A percentile compares a stretch with the other conserved stretches of the same genome.
phyloP scores from a whole-genome alignment of 2,329 filamentous ascomycete species.

The Xylogone sp. region DNA sequence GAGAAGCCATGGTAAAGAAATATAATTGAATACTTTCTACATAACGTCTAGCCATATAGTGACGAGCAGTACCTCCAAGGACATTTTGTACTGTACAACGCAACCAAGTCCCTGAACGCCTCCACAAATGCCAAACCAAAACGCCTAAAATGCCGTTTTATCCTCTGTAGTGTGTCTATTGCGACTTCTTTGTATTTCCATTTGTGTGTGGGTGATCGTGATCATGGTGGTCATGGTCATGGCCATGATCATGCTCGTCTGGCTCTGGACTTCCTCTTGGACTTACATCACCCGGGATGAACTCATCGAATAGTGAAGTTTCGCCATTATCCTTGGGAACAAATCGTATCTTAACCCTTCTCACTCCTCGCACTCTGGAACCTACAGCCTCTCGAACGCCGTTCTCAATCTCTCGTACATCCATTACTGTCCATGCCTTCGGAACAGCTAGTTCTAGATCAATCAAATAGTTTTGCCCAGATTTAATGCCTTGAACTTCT shows the following conservation, averaged over 20 bases:
- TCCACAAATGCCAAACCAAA: constrained; percentile 6
- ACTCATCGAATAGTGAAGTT: constrained; percentile 70
- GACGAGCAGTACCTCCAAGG: neutral
- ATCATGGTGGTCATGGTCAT: constrained; percentile 24
- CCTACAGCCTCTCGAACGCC: constrained; percentile 70
- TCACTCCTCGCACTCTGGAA: constrained; percentile 75
- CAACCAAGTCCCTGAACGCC: neutral
- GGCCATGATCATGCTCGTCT: constrained; percentile 41
- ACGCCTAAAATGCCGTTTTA: constrained; percentile 8
- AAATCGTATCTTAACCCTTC: constrained; percentile 80
- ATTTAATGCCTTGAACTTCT: constrained; percentile 86
- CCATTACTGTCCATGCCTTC: constrained; percentile 68
- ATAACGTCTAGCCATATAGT: neutral
- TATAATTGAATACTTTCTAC: neutral
- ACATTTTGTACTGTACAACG: neutral
- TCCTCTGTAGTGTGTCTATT: constrained; percentile 16
- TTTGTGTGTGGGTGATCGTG: constrained; percentile 28
- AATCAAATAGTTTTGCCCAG: constrained; percentile 92
- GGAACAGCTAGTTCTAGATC: constrained; percentile 86
- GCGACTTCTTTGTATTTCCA: constrained; percentile 26
- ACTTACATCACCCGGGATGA: constrained; percentile 63
- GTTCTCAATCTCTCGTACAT: constrained; percentile 68
- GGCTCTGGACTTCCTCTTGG: constrained; percentile 55
- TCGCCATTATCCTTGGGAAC: constrained; percentile 60
- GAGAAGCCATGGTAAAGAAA: neutral